Evolutionary conservation across 257 asterid species (phyloP).

Genomic region (Salvia rosmarinus): DNA sequence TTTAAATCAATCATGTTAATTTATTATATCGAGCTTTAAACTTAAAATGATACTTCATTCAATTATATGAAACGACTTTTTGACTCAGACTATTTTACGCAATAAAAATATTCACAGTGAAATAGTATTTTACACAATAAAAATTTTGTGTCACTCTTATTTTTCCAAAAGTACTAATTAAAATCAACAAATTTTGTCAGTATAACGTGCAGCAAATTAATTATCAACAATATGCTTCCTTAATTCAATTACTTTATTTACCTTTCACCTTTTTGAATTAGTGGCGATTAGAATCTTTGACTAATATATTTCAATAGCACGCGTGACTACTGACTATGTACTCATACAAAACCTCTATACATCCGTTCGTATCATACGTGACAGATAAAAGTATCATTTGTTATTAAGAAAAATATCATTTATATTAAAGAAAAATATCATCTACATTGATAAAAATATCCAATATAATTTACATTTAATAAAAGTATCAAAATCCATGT

Average conservation of each 20-base stretch:
- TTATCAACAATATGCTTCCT: neutral
- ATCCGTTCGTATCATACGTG: too few relatives aligned
- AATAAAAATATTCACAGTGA: neutral
- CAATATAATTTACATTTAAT: too few relatives aligned
- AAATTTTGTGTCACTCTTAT: too few relatives aligned
- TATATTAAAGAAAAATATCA: too few relatives aligned
- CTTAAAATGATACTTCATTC: neutral
- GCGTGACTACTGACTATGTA: constrained; percentile 8
- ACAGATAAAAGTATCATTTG: too few relatives aligned
- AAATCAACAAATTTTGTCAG: too few relatives aligned
- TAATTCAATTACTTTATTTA: neutral
- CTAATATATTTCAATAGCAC: neutral
- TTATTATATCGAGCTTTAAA: neutral
- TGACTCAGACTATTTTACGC: neutral
- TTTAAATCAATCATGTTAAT: neutral
- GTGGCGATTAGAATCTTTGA: constrained; percentile 16
- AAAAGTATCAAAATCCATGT: too few relatives aligned
- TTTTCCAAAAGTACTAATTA: too few relatives aligned
- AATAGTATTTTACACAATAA: too few relatives aligned
- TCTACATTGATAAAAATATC: too few relatives aligned
- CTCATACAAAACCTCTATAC: too few relatives aligned
- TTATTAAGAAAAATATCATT: too few relatives aligned
- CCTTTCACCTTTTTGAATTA: neutral
- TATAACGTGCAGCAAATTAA: neutral
- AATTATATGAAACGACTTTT: neutral